phyloP scores from a whole-genome alignment of 2,329 filamentous ascomycete species.

The Dothideomycetes sp. region DNA sequence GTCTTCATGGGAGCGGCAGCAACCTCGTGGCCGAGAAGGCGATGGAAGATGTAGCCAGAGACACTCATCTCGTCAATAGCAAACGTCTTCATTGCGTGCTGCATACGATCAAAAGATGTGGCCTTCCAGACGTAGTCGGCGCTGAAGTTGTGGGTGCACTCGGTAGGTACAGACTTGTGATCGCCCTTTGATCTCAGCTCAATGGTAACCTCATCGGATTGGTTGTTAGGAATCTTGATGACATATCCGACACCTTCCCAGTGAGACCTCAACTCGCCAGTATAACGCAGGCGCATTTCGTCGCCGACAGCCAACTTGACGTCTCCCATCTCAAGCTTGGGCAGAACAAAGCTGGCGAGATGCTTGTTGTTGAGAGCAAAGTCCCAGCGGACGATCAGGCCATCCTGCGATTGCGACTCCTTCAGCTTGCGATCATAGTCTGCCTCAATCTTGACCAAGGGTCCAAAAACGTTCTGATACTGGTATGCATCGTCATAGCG shows the following conservation, averaged over 20 bases:
- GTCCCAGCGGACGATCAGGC: slow-evolving; percentile 89
- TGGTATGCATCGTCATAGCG: slow-evolving; percentile 97
- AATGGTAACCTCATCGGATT: slow-evolving; percentile 93
- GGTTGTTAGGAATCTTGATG: slow-evolving; percentile 98
- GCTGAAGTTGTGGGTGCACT: slow-evolving; percentile 95
- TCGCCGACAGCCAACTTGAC: slow-evolving; percentile 97
- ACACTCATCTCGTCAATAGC: slow-evolving; percentile 97
- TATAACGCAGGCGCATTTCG: slow-evolving; percentile 96
- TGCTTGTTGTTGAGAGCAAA: slow-evolving; percentile 96
- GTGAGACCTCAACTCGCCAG: slow-evolving; percentile 77
- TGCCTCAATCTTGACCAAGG: slow-evolving; percentile 96
- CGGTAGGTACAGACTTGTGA: slow-evolving; percentile 90
- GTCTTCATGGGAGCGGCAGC: slow-evolving; percentile 92
- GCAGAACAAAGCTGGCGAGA: slow-evolving; percentile 85
- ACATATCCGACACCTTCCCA: slow-evolving; percentile 99
- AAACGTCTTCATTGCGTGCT: slow-evolving; percentile 98
- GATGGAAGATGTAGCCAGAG: slow-evolving; percentile 97
- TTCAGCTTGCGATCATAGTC: slow-evolving; percentile 99
- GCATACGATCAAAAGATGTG: slow-evolving; percentile 98
- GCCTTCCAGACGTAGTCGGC: slow-evolving; percentile 99
- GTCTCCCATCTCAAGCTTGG: slow-evolving; percentile 94
- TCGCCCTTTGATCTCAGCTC: slow-evolving; percentile 90
- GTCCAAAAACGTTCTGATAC: slow-evolving; percentile 97
- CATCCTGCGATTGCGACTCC: slow-evolving; percentile 94
- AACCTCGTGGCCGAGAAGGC: slow-evolving; percentile 88